Percentiles rank a stretch among this genome's conserved stretches.
Conservation (phyloP, 75 land plant species). For the Isoetes taiwanensis region DNA sequence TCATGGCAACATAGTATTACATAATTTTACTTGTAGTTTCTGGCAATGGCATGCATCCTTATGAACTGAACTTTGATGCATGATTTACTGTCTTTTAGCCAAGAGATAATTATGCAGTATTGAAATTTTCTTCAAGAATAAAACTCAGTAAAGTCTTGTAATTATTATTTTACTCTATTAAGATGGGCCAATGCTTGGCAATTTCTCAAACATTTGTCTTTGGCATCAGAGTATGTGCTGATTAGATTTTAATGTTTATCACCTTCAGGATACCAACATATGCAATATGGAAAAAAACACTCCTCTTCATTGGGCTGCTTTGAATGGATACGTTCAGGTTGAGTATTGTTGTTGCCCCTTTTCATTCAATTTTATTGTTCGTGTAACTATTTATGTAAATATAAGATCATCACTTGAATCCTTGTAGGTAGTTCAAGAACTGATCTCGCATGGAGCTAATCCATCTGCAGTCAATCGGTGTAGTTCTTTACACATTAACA, state of each 20-base stretch:
- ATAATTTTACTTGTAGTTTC: too few relatives aligned
- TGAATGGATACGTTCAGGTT: conserved; percentile 88
- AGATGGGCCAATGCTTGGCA: too few relatives aligned
- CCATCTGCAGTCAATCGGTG: conserved; percentile 55
- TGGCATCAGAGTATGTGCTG: too few relatives aligned
- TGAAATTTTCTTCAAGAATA: too few relatives aligned
- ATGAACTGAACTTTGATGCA: too few relatives aligned
- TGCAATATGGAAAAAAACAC: conserved; percentile 73
- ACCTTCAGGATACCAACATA: conserved; percentile 62
- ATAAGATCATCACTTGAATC: background rate
- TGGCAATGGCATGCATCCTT: too few relatives aligned
- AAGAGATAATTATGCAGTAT: too few relatives aligned
- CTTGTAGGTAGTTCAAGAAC: conserved; percentile 48
- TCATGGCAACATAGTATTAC: too few relatives aligned
- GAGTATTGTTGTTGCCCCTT: background rate
- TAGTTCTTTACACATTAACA: background rate
- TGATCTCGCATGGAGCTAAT: conserved; percentile 61
- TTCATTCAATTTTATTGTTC: background rate
- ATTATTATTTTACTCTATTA: too few relatives aligned
- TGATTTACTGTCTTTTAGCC: too few relatives aligned
- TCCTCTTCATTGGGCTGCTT: conserved; percentile 89
- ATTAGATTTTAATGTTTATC: background rate
- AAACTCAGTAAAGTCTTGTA: too few relatives aligned
- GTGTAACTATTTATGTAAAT: background rate
- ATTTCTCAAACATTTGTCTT: too few relatives aligned